Evolutionary conservation across 108 stramenopile species (phyloP), one percentile per base, ranked within the genome.

Genomic region (Schizochytrium sp.): DNA sequence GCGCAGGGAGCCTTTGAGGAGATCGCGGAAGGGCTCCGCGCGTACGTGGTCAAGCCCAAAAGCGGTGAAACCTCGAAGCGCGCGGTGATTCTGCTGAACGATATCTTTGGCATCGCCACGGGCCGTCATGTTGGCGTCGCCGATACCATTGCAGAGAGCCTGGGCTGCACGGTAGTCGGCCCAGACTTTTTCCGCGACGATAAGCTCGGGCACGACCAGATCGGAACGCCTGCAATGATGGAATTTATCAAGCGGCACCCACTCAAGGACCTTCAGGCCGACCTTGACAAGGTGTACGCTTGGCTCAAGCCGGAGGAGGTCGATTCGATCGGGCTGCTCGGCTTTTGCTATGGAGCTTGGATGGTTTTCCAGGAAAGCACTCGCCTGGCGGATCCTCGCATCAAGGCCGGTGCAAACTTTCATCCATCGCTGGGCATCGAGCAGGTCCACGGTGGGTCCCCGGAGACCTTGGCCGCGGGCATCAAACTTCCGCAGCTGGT

Each of bases 291-390:
- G 60, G 19, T 88, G 45, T 63, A 41, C 60, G 59, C 88, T 0
- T 23, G 28, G 34, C 60, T 88, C 44, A 47, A 23, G 45, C 59
- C 34, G 60, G 88, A 60, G 19, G 88, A 69, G 44, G 60, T 88
- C 51, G n/a, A 43, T 21, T 83, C 76, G 0, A 83, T 83, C 51
- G 51, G 45, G 19, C 28, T 83, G 10, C 8, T 83, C 28, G 76
- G 76, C 6, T 83, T 83, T 34, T 83, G 76, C 76, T 83, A 28
- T 8, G 76, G 76, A 53, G 76, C 51, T 18, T 83, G 76, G 76
- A 18, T 53, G 6, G 51, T 83, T 45, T 83, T 83, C 4, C 48
- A 83, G 0, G 76, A 83, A 23, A 16, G 18, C 10, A 53, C 76
- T 6, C 76, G 76, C 51, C 25, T 23, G 14, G 76, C 76, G 23